A percentile compares a stretch with the other conserved stretches of the same genome.
These are phyloP conservation scores for Apiospora koreana DNA, from an alignment of 2,329 filamentous ascomycete species.

Conservation along the genomic window DNA sequence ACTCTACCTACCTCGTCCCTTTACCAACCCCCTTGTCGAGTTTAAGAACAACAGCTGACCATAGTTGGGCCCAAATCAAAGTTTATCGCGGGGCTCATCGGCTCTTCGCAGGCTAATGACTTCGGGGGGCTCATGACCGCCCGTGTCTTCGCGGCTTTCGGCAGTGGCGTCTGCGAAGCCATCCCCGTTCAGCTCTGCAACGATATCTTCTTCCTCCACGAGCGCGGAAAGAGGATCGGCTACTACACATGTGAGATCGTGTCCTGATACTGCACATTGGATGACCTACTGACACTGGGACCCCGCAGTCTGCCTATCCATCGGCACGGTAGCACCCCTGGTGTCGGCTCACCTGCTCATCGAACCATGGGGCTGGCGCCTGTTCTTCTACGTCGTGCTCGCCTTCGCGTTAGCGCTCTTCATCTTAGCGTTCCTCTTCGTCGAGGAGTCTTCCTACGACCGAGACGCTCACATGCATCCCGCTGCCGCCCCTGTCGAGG, in stretches of 20 bases:
- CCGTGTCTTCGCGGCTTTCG: constrained; percentile 41
- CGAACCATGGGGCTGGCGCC: constrained; percentile 57
- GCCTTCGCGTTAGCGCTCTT: constrained; percentile 49
- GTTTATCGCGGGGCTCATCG: constrained; percentile 43
- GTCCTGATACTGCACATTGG: background rate
- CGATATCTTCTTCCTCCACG: constrained; percentile 48
- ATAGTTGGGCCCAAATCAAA: constrained; percentile 13
- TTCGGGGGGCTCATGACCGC: constrained; percentile 41
- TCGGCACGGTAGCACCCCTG: constrained; percentile 56
- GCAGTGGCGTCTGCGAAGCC: constrained; percentile 45
- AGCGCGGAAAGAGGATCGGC: constrained; percentile 54
- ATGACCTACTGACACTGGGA: background rate
- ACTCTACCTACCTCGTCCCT: background rate
- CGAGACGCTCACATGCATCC: constrained; percentile 22
- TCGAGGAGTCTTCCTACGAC: constrained; percentile 52
- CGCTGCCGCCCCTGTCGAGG: constrained; percentile 18
- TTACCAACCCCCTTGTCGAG: background rate
- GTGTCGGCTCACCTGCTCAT: constrained; percentile 64
- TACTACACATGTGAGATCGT: constrained; percentile 52
- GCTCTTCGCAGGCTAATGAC: constrained; percentile 36
- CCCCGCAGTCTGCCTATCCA: constrained; percentile 52
- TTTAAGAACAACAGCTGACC: background rate
- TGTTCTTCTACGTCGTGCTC: constrained; percentile 63
- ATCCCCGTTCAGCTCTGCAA: constrained; percentile 48
- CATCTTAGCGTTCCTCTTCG: constrained; percentile 51